Evolutionary conservation across 371 early-diverging fungal species (phyloP).

Genomic region (Massospora cicadina): DNA sequence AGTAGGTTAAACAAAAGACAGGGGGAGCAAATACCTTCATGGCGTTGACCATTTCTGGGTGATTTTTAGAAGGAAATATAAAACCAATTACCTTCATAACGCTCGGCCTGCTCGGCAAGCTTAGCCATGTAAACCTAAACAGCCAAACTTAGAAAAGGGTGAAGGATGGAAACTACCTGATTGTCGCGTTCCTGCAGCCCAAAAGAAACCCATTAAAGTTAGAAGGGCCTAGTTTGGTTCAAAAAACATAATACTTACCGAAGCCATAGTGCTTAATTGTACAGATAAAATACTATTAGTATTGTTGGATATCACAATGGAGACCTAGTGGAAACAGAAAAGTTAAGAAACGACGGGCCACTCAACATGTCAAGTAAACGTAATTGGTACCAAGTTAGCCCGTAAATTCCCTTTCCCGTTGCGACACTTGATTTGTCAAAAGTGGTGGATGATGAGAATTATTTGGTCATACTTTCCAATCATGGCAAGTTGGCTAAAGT

Average conservation of each 20-base stretch:
- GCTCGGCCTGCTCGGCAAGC: conserved; percentile 98
- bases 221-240: neutral
- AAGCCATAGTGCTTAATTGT: neutral
- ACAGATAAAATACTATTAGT: neutral
- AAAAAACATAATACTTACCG: neutral
- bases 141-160: conserved; percentile 2
- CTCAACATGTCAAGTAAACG: neutral
- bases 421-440: neutral
- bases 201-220: conserved; percentile 3
- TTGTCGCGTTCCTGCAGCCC: conserved; percentile 14
- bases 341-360: neutral
- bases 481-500: too few species aligned
- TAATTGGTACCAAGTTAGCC: neutral
- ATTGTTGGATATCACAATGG: neutral
- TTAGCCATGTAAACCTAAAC: conserved; percentile 74
- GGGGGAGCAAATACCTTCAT: conserved; percentile 41
- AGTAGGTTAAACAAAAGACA: neutral
- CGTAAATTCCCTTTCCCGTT: neutral
- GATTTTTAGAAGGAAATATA: neutral
- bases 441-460: neutral
- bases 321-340: neutral
- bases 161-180: conserved; percentile 13
- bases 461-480: neutral
- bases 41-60: conserved; percentile 58
- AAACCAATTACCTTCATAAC: conserved; percentile 59